Conservation (phyloP, 768 basidiomycete genomes). For the Asterophora parasitica region DNA sequence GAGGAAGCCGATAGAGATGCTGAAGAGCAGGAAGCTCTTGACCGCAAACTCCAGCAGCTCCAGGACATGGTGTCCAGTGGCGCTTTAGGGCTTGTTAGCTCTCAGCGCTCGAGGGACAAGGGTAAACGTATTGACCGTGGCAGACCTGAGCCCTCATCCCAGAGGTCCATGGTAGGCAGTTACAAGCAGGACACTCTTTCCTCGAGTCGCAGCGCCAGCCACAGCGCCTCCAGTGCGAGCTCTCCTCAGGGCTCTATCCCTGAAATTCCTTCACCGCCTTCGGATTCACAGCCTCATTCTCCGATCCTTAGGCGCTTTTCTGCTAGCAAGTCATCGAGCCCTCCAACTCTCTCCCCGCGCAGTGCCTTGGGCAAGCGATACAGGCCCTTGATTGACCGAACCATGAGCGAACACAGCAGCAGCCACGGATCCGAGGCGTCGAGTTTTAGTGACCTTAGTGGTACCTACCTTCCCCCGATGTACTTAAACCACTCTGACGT, state of each 20-base stretch:
- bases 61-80: slow-evolving; percentile 73
- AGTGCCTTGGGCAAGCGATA: slow-evolving; percentile 51
- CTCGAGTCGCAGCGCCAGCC: slow-evolving; percentile 52
- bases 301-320: slow-evolving; percentile 50
- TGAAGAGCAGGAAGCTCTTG: slow-evolving; percentile 65
- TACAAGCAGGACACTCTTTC: slow-evolving; percentile 35
- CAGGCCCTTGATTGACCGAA: slow-evolving; percentile 37
- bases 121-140: slow-evolving; percentile 43
- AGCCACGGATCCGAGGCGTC: slow-evolving; percentile 71
- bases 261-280: slow-evolving; percentile 71
- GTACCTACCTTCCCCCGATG: slow-evolving; percentile 29
- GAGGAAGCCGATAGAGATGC: slow-evolving; percentile 65
- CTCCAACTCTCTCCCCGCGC: slow-evolving; percentile 52
- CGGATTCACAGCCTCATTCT: slow-evolving; percentile 50
- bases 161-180: slow-evolving; percentile 31
- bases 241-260: slow-evolving; percentile 79
- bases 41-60: slow-evolving; percentile 63
- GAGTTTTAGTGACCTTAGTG: slow-evolving; percentile 83
- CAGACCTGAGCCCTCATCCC: slow-evolving; percentile 31
- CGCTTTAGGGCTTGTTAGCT: slow-evolving; percentile 61
- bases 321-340: slow-evolving; percentile 55
- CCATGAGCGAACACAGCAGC: slow-evolving; percentile 52
- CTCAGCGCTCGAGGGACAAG: slow-evolving; percentile 31
- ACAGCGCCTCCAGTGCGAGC: slow-evolving; percentile 68
- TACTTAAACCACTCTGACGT: background rate